phyloP scores from a whole-genome alignment of 2,329 filamentous ascomycete species.

The Didymellaceae sp. region DNA sequence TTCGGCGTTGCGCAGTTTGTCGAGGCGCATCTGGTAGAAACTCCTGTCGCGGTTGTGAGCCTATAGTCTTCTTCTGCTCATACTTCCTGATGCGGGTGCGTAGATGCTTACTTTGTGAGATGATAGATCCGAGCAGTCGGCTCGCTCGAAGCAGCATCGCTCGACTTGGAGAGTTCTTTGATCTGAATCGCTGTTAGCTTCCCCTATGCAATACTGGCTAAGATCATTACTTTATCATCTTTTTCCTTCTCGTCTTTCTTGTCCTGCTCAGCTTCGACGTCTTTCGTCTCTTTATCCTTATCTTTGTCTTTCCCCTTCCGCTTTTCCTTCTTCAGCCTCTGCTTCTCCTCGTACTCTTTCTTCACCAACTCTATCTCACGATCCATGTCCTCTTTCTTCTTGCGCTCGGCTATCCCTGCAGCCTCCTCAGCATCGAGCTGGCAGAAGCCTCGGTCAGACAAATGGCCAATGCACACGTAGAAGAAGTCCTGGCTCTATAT shows the following conservation, averaged over 20 bases:
- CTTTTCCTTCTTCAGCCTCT: conserved; percentile 64
- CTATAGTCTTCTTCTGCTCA: neutral
- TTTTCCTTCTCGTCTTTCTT: conserved; percentile 71
- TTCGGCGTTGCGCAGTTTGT: conserved; percentile 79
- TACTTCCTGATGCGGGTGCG: neutral
- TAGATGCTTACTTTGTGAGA: conserved; percentile 70
- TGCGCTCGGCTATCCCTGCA: conserved; percentile 62
- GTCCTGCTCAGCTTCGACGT: conserved; percentile 69
- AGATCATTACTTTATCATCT: conserved; percentile 59
- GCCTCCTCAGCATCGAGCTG: conserved; percentile 73
- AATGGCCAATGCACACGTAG: conserved; percentile 82
- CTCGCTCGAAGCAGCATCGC: conserved; percentile 56
- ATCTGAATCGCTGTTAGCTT: conserved; percentile 43
- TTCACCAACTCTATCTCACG: conserved; percentile 57
- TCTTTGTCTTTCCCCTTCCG: conserved; percentile 55
- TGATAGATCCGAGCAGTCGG: conserved; percentile 82
- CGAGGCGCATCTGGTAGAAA: conserved; percentile 85
- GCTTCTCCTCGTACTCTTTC: conserved; percentile 58
- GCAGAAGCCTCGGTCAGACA: conserved; percentile 84
- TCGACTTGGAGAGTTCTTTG: conserved; percentile 57
- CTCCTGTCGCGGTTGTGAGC: conserved; percentile 57
- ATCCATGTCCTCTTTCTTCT: conserved; percentile 57
- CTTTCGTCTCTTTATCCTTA: conserved; percentile 59
- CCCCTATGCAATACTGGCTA: neutral
- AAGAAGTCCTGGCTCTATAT: conserved; percentile 74